A percentile compares a stretch with the other conserved stretches of the same genome.
Conservation (phyloP, 2,329 filamentous ascomycete genomes). For the Cytospora leucostoma region DNA sequence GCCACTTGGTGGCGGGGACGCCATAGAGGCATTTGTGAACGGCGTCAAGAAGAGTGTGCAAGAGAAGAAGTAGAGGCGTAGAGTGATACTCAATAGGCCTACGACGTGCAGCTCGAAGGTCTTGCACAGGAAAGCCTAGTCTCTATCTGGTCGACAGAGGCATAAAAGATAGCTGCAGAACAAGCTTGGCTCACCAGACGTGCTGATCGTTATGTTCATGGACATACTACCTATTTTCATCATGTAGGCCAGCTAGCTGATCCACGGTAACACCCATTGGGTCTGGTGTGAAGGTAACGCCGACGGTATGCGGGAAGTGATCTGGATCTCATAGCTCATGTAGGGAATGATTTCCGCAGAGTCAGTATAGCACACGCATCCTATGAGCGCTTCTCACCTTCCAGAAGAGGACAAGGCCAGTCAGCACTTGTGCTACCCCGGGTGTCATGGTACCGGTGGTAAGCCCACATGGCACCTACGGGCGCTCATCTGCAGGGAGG, state of each 20-base stretch:
- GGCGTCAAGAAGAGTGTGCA: constrained; percentile 81
- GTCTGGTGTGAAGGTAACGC: too few relatives aligned
- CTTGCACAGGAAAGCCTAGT: neutral
- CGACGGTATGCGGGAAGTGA: too few relatives aligned
- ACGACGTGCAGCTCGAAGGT: neutral
- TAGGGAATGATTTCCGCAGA: neutral
- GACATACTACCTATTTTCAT: too few relatives aligned
- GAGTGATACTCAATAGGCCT: neutral
- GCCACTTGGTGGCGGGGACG: constrained; percentile 84
- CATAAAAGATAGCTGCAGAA: constrained; percentile 4
- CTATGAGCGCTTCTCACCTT: neutral
- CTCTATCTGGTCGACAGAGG: constrained; percentile 5
- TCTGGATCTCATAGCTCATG: too few relatives aligned
- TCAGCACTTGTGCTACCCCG: neutral
- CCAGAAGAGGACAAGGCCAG: neutral
- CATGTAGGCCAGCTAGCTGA: too few relatives aligned
- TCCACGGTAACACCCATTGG: too few relatives aligned
- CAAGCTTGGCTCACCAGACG: too few relatives aligned
- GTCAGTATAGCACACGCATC: neutral
- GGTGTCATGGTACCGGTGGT: neutral
- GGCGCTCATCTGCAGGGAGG: neutral
- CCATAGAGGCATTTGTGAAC: constrained; percentile 87
- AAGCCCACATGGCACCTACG: neutral
- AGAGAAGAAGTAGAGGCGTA: constrained; percentile 48
- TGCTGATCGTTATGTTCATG: too few relatives aligned